These are phyloP conservation scores for Papilionanthe hybrid DNA, from an alignment of 116 monocot species.

Conservation along the genomic window DNA sequence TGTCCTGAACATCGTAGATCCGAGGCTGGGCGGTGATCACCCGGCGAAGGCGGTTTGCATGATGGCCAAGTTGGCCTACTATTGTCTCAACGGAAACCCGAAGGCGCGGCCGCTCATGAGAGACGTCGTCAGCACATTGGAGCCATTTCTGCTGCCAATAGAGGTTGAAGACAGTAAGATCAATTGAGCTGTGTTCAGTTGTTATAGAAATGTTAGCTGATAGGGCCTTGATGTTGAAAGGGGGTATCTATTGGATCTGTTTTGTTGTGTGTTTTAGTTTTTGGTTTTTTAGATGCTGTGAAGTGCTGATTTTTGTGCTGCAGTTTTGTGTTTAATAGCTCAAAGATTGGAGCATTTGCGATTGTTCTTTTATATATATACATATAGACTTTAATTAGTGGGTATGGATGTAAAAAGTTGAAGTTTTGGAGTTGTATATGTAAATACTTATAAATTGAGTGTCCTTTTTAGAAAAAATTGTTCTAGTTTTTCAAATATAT, in stretches of 20 bases:
- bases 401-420: too few relatives aligned
- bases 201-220: not conserved
- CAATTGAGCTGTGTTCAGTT: not conserved
- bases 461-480: too few relatives aligned
- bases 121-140: constrained; percentile 66
- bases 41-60: constrained; percentile 58
- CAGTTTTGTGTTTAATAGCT: too few relatives aligned
- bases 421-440: too few relatives aligned
- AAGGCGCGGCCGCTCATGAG: constrained; percentile 92
- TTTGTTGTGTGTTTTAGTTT: not conserved
- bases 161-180: not conserved
- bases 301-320: too few relatives aligned
- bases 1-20: constrained; percentile 51
- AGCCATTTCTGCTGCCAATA: constrained; percentile 47
- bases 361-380: too few relatives aligned
- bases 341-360: too few relatives aligned
- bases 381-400: too few relatives aligned
- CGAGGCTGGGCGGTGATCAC: constrained; percentile 53
- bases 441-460: too few relatives aligned
- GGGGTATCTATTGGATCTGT: not conserved
- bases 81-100: constrained; percentile 71
- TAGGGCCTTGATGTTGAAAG: not conserved
- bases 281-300: not conserved
- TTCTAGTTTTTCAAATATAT: not conserved
- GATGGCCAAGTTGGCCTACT: constrained; percentile 63